Evolutionary conservation across 805 yeast genomes (phyloP), one percentile per base, ranked within the genome.

Genomic region (Torulaspora gathmanii): DNA sequence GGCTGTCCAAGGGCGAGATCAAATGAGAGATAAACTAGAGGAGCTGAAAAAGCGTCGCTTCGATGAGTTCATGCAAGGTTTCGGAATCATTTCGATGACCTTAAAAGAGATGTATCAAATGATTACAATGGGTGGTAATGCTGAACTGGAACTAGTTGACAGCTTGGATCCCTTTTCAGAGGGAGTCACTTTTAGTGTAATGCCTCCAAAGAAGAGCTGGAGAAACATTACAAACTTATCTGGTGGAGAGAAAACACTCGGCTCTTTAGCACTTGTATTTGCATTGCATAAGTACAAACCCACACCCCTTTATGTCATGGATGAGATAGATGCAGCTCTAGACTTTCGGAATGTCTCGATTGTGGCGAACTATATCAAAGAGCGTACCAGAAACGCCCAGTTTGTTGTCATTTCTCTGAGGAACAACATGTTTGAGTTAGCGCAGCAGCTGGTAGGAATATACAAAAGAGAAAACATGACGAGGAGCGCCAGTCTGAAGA

Each of bases 201-300:
- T 93, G 99, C 99, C 99, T 1, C 99, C 99, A 0, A 91, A 89
- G 69, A 93, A 93, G 65, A 83, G 95, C 30, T 93, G 99, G 99
- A 85, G 86, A 61, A 93, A 93, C 58, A 93, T 93, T 43, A 80
- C 95, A 15, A 93, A 93, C 58, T 69, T 93, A 45, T 89, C 97
- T 2, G 99, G 99, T 54, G 99, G 99, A 52, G 99, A 93, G 58
- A 93, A 93, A 68, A 93, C 99, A 0, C 74, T 93, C 51, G 85
- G 95, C 57, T 91, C 98, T 0, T 73, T 93, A 57, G 98, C 99
- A 0, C 72, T 93, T 55, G 99, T 93, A 2, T 93, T 93, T 73
- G 98, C 99, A 0, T 74, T 93, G 23, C 99, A 93, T 64, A 85
- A 86, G 55, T 93, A 88, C 65, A 93, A 88, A 63, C 99, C 99